Conservation (phyloP, 148 eudicot species). For the Vaccinium corymbosum region DNA sequence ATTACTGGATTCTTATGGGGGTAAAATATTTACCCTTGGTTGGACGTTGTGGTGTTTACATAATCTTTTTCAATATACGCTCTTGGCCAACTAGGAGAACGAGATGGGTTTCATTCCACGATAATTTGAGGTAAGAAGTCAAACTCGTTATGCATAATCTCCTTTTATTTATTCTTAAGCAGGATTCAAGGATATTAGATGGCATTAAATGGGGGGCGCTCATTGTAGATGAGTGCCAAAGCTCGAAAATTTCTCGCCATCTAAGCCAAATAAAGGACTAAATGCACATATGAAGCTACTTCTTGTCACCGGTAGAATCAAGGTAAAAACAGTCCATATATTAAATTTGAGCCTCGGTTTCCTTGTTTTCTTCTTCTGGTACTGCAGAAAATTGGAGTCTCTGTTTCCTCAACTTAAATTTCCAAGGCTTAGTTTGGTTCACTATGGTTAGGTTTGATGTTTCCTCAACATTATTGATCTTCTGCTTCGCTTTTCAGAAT, state of each 20-base stretch:
- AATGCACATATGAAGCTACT: slow-evolving; percentile 46
- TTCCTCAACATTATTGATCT: slow-evolving; percentile 1
- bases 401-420: not conserved
- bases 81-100: not conserved
- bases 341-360: not conserved
- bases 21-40: not conserved
- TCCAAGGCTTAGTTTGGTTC: not conserved
- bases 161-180: slow-evolving; percentile 18
- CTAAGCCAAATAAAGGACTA: slow-evolving; percentile 29
- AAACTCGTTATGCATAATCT: not conserved
- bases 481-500: slow-evolving; percentile 40
- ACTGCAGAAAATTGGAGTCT: not conserved
- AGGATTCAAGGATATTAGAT: slow-evolving; percentile 48
- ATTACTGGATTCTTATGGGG: not conserved
- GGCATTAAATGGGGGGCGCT: slow-evolving; percentile 55
- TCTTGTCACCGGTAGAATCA: slow-evolving; percentile 30
- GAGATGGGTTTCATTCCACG: slow-evolving; percentile 3
- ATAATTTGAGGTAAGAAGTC: not conserved
- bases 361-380: not conserved
- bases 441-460: not conserved
- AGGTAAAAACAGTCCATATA: slow-evolving; percentile 28
- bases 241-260: slow-evolving; percentile 21
- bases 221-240: slow-evolving; percentile 49
- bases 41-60: not conserved
- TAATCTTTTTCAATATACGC: not conserved